Evolutionary conservation across 352 stramenopile species (phyloP).

Genomic region (Globisporangium apiculatum): DNA sequence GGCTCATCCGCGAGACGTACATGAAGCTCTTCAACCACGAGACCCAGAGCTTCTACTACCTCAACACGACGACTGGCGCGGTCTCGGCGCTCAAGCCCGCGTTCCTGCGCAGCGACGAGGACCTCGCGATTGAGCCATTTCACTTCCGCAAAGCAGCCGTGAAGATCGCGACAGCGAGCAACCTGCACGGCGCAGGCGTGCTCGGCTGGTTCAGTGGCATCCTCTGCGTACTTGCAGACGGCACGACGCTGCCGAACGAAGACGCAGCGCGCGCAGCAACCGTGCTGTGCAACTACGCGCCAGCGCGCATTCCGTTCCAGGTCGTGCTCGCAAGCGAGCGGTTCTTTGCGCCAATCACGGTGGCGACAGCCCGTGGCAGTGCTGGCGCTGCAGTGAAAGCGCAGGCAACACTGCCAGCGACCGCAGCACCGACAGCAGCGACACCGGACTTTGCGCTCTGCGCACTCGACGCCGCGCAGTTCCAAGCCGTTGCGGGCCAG

Average conservation of each 20-base stretch:
- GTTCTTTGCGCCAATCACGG: slow-evolving; percentile 37
- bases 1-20: slow-evolving; percentile 54
- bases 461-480: slow-evolving; percentile 47
- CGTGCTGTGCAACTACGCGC: slow-evolving; percentile 46
- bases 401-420: slow-evolving; percentile 2
- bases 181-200: slow-evolving; percentile 37
- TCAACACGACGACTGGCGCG: slow-evolving; percentile 47
- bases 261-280: slow-evolving; percentile 27
- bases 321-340: slow-evolving; percentile 33
- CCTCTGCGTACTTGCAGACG: slow-evolving; percentile 46
- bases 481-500: slow-evolving; percentile 27
- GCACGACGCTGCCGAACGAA: slow-evolving; percentile 34
- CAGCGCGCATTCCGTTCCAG: slow-evolving; percentile 35
- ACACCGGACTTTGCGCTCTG: slow-evolving; percentile 38
- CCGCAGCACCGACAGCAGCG: neutral
- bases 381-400: neutral
- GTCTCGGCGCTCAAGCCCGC: slow-evolving; percentile 31
- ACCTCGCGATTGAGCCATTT: slow-evolving; percentile 57
- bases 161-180: slow-evolving; percentile 41
- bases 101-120: slow-evolving; percentile 42
- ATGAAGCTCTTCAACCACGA: slow-evolving; percentile 64
- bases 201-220: slow-evolving; percentile 39
- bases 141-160: slow-evolving; percentile 56
- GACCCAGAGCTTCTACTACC: slow-evolving; percentile 55
- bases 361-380: slow-evolving; percentile 5